Conservation (phyloP, 2,329 filamentous ascomycete genomes). For the Trichoderma asperellum region DNA sequence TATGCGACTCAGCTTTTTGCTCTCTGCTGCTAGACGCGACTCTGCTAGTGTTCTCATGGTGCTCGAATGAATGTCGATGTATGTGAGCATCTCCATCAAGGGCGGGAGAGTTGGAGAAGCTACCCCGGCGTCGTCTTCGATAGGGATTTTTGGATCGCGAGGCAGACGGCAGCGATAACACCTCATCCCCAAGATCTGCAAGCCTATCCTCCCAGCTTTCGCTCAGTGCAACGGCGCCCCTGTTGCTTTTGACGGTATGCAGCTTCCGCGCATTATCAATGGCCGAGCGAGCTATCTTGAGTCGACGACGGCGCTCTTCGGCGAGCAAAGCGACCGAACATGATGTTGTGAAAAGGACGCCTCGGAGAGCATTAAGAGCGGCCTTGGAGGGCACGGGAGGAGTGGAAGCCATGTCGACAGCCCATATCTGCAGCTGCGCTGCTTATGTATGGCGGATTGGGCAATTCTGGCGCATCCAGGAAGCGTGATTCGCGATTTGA, state of each 20-base stretch:
- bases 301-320: slow-evolving; percentile 60
- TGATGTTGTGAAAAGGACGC: slow-evolving; percentile 60
- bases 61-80: slow-evolving; percentile 1
- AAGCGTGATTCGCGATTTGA: slow-evolving; percentile 3
- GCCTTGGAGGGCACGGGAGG: slow-evolving; percentile 59
- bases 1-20: slow-evolving; percentile 1
- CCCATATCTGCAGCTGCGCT: slow-evolving; percentile 33
- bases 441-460: not conserved
- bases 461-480: slow-evolving; percentile 17
- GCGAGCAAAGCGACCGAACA: slow-evolving; percentile 59
- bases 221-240: slow-evolving; percentile 38
- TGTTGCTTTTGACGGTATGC: slow-evolving; percentile 45
- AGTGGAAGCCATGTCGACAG: slow-evolving; percentile 49
- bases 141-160: slow-evolving; percentile 34
- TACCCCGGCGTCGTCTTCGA: slow-evolving; percentile 38
- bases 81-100: not conserved
- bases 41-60: not conserved
- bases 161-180: slow-evolving; percentile 32
- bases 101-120: not conserved
- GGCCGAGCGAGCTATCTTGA: slow-evolving; percentile 54
- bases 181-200: slow-evolving; percentile 35
- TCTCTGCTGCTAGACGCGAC: not conserved
- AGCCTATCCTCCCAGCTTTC: slow-evolving; percentile 35
- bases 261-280: slow-evolving; percentile 58
- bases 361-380: slow-evolving; percentile 58